Conservation (phyloP, 345 rosid genomes). For the Boechera stricta region DNA sequence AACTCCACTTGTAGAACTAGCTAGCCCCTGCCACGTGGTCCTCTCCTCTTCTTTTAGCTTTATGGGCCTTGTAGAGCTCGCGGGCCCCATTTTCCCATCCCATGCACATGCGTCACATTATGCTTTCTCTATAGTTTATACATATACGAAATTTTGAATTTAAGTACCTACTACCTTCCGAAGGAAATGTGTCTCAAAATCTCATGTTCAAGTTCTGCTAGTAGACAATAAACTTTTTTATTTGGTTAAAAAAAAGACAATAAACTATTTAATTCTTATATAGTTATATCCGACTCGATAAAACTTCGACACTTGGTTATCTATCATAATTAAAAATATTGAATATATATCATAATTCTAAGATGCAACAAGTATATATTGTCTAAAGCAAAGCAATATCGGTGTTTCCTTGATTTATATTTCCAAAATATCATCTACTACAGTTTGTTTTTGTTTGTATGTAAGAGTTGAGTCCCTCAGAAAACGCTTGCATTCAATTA, state of each 20-base stretch:
- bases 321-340: neutral
- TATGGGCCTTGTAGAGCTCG: conserved; percentile 38
- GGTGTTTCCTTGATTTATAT: neutral
- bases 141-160: neutral
- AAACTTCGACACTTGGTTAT: too few relatives aligned
- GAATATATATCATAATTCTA: neutral
- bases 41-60: conserved; percentile 41
- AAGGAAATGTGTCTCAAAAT: neutral
- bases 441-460: neutral
- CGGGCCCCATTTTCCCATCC: conserved; percentile 43
- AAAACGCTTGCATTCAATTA: conserved; percentile 3
- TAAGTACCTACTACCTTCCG: too few relatives aligned
- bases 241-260: too few relatives aligned
- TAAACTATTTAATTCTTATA: too few relatives aligned
- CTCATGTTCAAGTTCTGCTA: too few relatives aligned
- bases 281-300: too few relatives aligned
- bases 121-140: neutral
- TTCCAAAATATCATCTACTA: neutral
- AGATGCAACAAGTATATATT: neutral
- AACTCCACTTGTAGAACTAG: conserved; percentile 47
- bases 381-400: neutral
- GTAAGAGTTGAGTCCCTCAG: neutral
- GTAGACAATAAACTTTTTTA: too few relatives aligned
- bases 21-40: conserved; percentile 45
- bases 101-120: conserved; percentile 45